A percentile compares a stretch with the other conserved stretches of the same genome.
Conservation (phyloP, 78 protist species). For the Dictyostelium purpureum region DNA sequence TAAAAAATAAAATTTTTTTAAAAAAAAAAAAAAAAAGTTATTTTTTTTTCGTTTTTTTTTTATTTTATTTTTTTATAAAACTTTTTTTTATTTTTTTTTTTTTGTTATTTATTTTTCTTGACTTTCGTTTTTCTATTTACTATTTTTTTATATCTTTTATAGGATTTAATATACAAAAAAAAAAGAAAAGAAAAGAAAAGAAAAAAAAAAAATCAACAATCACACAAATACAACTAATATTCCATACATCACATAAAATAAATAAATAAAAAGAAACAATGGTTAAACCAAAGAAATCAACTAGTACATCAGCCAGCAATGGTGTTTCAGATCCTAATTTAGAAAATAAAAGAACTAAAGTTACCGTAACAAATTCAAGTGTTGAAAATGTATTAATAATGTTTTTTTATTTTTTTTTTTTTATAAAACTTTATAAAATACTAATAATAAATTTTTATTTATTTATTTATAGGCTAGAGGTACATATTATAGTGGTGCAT, state of each 20-base stretch:
- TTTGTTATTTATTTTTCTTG: background rate
- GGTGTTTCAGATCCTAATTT: constrained; percentile 31
- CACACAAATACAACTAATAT: background rate
- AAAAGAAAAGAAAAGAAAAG: too few relatives aligned
- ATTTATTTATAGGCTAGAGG: constrained; percentile 62
- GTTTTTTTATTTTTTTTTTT: background rate
- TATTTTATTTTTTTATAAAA: too few relatives aligned
- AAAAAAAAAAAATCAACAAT: too few relatives aligned
- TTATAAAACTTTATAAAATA: background rate
- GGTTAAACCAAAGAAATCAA: background rate
- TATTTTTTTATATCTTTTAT: too few relatives aligned
- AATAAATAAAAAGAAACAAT: constrained; percentile 12
- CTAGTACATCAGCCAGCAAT: background rate
- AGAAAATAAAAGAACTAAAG: constrained; percentile 78
- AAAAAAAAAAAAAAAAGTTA: too few relatives aligned
- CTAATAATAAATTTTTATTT: background rate
- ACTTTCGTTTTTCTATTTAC: background rate
- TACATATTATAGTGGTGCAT: constrained; percentile 75
- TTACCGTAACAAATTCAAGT: constrained; percentile 50
- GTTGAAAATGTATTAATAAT: constrained; percentile 55
- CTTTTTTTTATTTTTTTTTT: too few relatives aligned
- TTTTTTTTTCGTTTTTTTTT: too few relatives aligned
- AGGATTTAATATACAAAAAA: too few relatives aligned
- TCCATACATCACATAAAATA: background rate
- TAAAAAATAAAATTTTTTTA: too few relatives aligned